These are phyloP conservation scores for Passiflora organensis DNA, from an alignment of 345 rosid species.

Conservation along the genomic window DNA sequence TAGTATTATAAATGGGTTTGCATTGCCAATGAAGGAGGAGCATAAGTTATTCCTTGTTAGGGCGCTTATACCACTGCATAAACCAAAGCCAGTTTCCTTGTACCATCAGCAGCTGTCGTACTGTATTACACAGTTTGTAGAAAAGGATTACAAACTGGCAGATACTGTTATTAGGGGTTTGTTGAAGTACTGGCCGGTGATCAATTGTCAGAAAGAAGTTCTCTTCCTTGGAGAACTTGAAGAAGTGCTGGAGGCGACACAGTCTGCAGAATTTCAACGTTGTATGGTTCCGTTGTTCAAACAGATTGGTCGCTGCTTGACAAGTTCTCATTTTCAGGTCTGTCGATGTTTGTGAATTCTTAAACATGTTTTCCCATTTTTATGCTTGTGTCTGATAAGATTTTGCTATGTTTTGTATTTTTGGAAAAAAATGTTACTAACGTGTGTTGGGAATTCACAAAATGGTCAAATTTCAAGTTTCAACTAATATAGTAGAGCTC, in stretches of 20 bases:
- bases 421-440: too few relatives aligned
- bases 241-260: conserved; percentile 88
- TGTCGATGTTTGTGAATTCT: conserved; percentile 10
- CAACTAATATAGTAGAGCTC: conserved; percentile 2
- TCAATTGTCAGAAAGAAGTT: conserved; percentile 81
- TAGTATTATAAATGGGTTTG: conserved; percentile 89
- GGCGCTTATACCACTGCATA: conserved; percentile 85
- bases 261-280: conserved; percentile 74
- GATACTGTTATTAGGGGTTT: conserved; percentile 77
- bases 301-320: conserved; percentile 76
- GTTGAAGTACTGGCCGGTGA: conserved; percentile 86
- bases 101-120: conserved; percentile 87
- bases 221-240: conserved; percentile 90
- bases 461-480: not conserved
- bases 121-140: conserved; percentile 81
- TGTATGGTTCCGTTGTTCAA: conserved; percentile 82
- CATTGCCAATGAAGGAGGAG: conserved; percentile 92
- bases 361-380: not conserved
- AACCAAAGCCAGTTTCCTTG: conserved; percentile 57
- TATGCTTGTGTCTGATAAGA: not conserved
- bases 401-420: too few relatives aligned
- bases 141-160: conserved; percentile 86
- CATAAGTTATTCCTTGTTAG: conserved; percentile 81
- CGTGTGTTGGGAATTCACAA: too few relatives aligned
- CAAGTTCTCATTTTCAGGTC: conserved; percentile 90